Evolutionary conservation across 768 basidiomycete genomes (phyloP).

Genomic region (Harrya chromipes): DNA sequence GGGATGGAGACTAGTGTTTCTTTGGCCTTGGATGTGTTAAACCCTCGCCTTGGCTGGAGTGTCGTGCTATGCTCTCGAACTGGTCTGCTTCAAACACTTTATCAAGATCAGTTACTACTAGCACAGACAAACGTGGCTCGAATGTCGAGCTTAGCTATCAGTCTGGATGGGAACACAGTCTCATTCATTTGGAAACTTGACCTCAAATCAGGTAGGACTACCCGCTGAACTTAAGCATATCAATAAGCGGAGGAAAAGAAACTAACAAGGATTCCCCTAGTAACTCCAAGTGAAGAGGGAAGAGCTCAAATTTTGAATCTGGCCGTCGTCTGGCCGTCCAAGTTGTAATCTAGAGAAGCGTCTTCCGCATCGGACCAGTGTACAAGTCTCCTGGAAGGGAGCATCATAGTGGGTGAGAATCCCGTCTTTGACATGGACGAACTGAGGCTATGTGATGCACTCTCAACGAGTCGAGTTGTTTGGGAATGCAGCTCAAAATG

Average conservation of each 20-base stretch:
- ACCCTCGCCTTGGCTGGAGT: slow-evolving; percentile 36
- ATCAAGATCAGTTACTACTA: too few relatives aligned
- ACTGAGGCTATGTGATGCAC: slow-evolving; percentile 62
- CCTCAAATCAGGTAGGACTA: slow-evolving; percentile 83
- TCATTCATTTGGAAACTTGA: slow-evolving; percentile 37
- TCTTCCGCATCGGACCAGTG: slow-evolving; percentile 66
- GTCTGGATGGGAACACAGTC: too few relatives aligned
- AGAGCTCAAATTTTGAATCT: slow-evolving; percentile 84
- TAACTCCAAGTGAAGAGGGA: slow-evolving; percentile 86
- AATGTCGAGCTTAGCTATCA: not conserved
- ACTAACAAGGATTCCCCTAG: slow-evolving; percentile 88
- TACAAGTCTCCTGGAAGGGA: slow-evolving; percentile 79
- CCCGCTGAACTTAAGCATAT: slow-evolving; percentile 88
- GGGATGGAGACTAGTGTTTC: not conserved
- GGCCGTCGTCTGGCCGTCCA: slow-evolving; percentile 58
- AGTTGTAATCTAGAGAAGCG: slow-evolving; percentile 81
- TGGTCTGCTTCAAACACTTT: not conserved
- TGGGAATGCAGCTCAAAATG: slow-evolving; percentile 80
- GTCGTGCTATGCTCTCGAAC: not conserved
- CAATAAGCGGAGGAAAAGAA: slow-evolving; percentile 90
- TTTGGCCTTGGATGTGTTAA: slow-evolving; percentile 47
- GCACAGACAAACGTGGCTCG: too few relatives aligned
- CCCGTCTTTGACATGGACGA: slow-evolving; percentile 60
- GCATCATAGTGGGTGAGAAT: slow-evolving; percentile 79
- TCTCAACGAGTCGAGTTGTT: slow-evolving; percentile 82